Evolutionary conservation across 2,329 filamentous ascomycete genomes (phyloP).

Genomic region (Byssothecium circinans): DNA sequence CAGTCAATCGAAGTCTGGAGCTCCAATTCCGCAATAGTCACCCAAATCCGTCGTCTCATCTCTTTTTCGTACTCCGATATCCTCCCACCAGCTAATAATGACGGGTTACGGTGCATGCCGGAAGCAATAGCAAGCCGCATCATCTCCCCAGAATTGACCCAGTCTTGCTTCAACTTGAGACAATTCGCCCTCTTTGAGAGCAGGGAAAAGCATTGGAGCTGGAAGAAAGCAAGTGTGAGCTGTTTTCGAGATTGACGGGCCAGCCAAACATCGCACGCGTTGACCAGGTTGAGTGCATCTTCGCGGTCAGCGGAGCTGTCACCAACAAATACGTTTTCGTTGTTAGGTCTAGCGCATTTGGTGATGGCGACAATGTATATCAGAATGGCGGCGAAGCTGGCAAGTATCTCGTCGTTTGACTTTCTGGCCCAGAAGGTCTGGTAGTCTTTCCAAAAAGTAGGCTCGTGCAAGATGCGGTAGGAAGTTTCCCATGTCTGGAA

Average conservation of each 20-base stretch:
- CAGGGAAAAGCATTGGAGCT: constrained; percentile 54
- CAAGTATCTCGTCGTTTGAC: constrained; percentile 23
- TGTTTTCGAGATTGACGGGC: constrained; percentile 55
- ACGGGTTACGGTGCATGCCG: constrained; percentile 56
- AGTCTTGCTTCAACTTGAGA: constrained; percentile 58
- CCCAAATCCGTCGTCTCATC: constrained; percentile 60
- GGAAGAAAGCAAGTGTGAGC: constrained; percentile 53
- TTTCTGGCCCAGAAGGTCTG: constrained; percentile 48
- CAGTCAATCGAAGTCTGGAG: constrained; percentile 58
- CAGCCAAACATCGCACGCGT: constrained; percentile 48
- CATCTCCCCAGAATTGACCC: constrained; percentile 55
- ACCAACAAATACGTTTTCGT: constrained; percentile 43
- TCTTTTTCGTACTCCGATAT: constrained; percentile 51
- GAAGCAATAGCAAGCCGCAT: constrained; percentile 56
- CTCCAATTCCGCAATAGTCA: constrained; percentile 59
- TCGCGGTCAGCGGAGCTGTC: constrained; percentile 48
- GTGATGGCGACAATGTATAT: constrained; percentile 45
- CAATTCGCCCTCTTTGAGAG: constrained; percentile 55
- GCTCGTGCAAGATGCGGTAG: constrained; percentile 57
- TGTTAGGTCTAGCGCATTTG: constrained; percentile 37
- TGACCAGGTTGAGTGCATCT: constrained; percentile 42
- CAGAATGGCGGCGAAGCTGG: constrained; percentile 45
- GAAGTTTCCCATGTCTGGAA: constrained; percentile 54
- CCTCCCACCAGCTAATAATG: constrained; percentile 34
- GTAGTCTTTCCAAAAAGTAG: constrained; percentile 57